Evolutionary conservation across 257 asterid species (phyloP), one percentile per base, ranked within the genome.

Genomic region (Jacaranda copaia): DNA sequence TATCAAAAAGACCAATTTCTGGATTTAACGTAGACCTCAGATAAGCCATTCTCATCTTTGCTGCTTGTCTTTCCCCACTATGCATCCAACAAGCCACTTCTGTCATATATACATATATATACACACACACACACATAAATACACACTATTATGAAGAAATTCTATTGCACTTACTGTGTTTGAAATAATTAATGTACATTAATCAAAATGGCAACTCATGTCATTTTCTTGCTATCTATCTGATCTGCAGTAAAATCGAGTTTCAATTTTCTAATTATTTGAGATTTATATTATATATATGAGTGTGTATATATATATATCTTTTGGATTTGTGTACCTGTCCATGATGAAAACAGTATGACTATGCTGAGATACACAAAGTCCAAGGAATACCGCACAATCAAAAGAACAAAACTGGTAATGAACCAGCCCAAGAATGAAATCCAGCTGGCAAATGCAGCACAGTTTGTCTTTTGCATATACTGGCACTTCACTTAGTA

Each of bases 71-170:
- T 70, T 96, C 99, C 62, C 99, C 99, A 6, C 89, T 80, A 38
- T 96, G 85, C 99, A 96, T 96, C 99, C 99, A 96, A 82, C 96
- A 96, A 7, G 95, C 96, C 88, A 96, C 99, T 97, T 95, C 98
- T 95, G 32, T 25, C 32, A 25, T 2, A 25, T 25, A 25, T 25
- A 25, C 2, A 25, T 25, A 25, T 25, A 0, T 25, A 25, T 2
- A 25, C 2, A 25, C 1, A 25, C 2, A 25, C 32, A 25, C 32
- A 25, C 32, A 25, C 32, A 25, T 25, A 25, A 25, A 25, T 25
- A 25, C 32, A 25, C 32, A 25, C 32, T 25, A 25, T 25, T 25
- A 25, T 2, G 1, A 25, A 25, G 32, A 1, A 25, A 25, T 25
- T 1, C 32, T 25, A 25, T 25, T 25, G 32, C 32, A 25, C 32